Evolutionary conservation across 306 rosid species (phyloP).

Genomic region (Vachellia collinsii): DNA sequence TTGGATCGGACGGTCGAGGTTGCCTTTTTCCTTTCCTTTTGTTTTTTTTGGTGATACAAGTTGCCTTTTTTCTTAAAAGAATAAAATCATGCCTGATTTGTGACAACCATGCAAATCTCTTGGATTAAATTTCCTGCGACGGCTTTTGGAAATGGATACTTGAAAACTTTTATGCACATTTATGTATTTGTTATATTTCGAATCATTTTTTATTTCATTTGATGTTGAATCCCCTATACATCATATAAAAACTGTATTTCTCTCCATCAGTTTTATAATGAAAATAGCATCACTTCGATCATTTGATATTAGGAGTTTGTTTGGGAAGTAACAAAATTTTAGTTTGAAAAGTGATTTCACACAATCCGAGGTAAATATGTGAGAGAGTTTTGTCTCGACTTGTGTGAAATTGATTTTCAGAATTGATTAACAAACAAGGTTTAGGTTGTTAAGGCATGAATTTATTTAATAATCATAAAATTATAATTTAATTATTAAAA

Average conservation of each 20-base stretch:
- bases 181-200: neutral
- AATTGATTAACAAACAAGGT: too few species aligned
- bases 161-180: neutral
- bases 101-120: neutral
- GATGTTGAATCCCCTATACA: neutral
- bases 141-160: too few species aligned
- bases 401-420: too few species aligned
- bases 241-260: neutral
- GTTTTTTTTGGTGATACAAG: neutral
- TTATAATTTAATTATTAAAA: neutral
- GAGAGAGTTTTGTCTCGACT: too few species aligned
- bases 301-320: neutral
- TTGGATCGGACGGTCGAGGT: neutral
- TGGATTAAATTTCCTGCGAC: neutral
- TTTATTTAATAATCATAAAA: neutral
- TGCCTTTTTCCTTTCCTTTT: neutral
- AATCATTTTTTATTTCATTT: neutral
- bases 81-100: neutral
- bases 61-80: neutral
- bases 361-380: too few species aligned
- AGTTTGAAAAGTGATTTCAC: too few species aligned
- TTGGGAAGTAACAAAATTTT: too few species aligned
- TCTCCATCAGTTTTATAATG: neutral
- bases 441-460: neutral
- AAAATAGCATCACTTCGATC: neutral